These are phyloP conservation scores for Pyricularia sp. DNA, from an alignment of 2,329 filamentous ascomycete genomes.

Conservation along the genomic window DNA sequence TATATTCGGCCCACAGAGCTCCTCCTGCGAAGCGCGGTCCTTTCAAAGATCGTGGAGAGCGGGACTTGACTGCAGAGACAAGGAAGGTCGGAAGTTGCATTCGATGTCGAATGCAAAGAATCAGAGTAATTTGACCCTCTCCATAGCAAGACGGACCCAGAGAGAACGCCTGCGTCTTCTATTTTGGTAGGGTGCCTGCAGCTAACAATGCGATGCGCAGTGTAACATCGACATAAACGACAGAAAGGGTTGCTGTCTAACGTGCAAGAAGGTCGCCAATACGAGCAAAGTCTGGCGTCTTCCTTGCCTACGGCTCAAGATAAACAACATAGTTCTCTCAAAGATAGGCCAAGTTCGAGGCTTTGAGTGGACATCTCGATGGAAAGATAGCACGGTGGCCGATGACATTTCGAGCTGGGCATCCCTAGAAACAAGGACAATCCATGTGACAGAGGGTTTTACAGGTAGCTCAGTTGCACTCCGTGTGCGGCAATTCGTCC, in stretches of 20 bases:
- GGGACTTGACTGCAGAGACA: constrained; percentile 42
- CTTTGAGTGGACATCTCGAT: constrained; percentile 45
- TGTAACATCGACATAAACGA: constrained; percentile 37
- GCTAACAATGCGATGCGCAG: constrained; percentile 19
- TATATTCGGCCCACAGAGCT: constrained; percentile 21
- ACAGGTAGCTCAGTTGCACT: constrained; percentile 33
- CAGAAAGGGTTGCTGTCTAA: constrained; percentile 34
- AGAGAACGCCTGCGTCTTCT: constrained; percentile 38
- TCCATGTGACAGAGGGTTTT: constrained; percentile 41
- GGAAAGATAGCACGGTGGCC: constrained; percentile 37
- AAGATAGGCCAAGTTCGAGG: constrained; percentile 46
- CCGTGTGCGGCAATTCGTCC: constrained; percentile 39
- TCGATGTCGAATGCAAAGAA: constrained; percentile 48
- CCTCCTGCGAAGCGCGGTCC: constrained; percentile 33
- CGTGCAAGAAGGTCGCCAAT: constrained; percentile 38
- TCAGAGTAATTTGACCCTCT: constrained; percentile 33
- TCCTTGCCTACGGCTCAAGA: constrained; percentile 47
- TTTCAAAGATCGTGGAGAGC: constrained; percentile 37
- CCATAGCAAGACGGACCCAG: constrained; percentile 13
- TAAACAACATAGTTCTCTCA: constrained; percentile 43
- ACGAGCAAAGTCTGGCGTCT: constrained; percentile 37
- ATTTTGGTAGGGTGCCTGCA: background rate
- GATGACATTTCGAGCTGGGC: constrained; percentile 45
- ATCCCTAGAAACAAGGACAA: constrained; percentile 32
- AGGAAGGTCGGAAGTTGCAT: constrained; percentile 46